Evolutionary conservation across 1,284 basidiomycete species (phyloP), one percentile per base, ranked within the genome.

Genomic region (Ceratobasidium sp.): DNA sequence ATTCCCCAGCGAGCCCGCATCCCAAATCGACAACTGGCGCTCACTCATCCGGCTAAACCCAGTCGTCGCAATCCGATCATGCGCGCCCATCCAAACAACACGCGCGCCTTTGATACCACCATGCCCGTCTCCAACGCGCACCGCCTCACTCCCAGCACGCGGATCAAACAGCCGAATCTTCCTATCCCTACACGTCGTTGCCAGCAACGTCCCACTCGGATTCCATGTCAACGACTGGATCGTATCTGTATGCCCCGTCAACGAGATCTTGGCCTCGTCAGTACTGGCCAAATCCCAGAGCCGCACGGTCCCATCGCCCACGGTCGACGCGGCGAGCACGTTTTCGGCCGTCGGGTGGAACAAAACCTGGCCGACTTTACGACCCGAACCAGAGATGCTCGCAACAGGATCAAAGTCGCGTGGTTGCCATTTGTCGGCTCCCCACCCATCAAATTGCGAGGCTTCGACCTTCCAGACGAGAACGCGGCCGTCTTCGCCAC

Each of bases 31-130:
- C 77, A 97, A 88, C 85, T 99, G 96, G 12, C 97, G 89, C 84
- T 98, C 96, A 66, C 94, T 95, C 93, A 97, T 96, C 85, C 92
- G 95, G 86, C 94, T 96, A 85, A 99, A 98, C 20, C 96, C 97
- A 7, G 97, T 98, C 44, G 96, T 98, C 48, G 94, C 95, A 82
- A 98, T 90, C 78, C 92, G 91, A 83, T 96, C 95, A 77, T 90
- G 86, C 81, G 95, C 93, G 69, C 97, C 97, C 89, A 98, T 92
- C 95, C 96, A 99, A 33, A 90, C 88, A 0, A 96, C 93, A 35
- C 97, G 90, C 7, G 95, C 91, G 6, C 96, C 96, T 86, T 99
- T 99, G 85, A 99, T 94, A 12, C 97, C 97, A 16, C 92, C 91
- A 83, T 99, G 97, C 0, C 95, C 94, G 82, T 99, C 97, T 2